Percentiles rank a stretch among this genome's conserved stretches.
These are phyloP conservation scores for Ceratocystis cubensis DNA, from an alignment of 2,329 filamentous ascomycete genomes.

Conservation along the genomic window DNA sequence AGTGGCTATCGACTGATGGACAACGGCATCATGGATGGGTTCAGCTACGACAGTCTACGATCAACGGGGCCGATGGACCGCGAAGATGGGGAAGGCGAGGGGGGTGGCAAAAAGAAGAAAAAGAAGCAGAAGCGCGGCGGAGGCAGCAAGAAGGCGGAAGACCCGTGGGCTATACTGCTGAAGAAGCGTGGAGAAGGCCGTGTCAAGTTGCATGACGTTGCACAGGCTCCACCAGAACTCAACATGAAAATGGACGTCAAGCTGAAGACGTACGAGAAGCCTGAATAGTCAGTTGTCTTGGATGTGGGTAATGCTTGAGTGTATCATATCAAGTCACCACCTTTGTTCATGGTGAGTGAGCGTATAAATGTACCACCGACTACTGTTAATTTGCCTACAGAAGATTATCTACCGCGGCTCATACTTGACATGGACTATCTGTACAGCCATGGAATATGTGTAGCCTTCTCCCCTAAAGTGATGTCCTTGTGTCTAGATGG, in stretches of 20 bases:
- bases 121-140: conserved; percentile 34
- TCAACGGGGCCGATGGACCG: conserved; percentile 17
- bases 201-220: conserved; percentile 46
- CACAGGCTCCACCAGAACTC: conserved; percentile 62
- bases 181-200: conserved; percentile 48
- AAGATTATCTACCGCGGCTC: too few species aligned
- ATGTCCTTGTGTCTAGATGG: too few species aligned
- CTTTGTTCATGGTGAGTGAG: background rate
- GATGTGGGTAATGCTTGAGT: background rate
- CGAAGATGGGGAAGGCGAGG: conserved; percentile 31
- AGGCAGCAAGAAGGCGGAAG: conserved; percentile 35
- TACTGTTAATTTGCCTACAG: too few species aligned
- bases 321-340: background rate
- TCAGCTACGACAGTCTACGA: conserved; percentile 15
- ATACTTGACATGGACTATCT: too few species aligned
- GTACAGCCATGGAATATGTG: too few species aligned
- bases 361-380: too few species aligned
- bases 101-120: conserved; percentile 34
- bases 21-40: conserved; percentile 22
- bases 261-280: conserved; percentile 24
- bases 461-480: too few species aligned
- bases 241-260: conserved; percentile 35
- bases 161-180: conserved; percentile 67
- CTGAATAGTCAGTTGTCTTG: background rate
- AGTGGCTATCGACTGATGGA: conserved; percentile 39